phyloP scores from a whole-genome alignment of 2,329 filamentous ascomycete species.

The Aspergillus amoenus region DNA sequence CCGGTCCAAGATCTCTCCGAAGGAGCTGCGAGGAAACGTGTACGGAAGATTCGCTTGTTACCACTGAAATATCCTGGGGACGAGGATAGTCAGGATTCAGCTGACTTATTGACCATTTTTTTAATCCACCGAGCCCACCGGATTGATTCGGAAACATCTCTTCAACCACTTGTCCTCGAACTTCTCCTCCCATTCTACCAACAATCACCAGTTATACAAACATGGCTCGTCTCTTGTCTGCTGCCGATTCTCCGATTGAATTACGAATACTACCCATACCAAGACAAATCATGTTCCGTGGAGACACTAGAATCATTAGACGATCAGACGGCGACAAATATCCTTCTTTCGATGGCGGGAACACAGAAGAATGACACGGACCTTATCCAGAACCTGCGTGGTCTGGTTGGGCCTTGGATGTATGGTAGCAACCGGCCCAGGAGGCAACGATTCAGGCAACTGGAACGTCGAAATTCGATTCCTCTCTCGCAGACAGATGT shows the following conservation, averaged over 20 bases:
- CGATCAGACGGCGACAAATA: slow-evolving; percentile 52
- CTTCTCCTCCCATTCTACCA: slow-evolving; percentile 60
- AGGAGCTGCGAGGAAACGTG: slow-evolving; percentile 51
- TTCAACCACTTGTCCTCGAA: slow-evolving; percentile 55
- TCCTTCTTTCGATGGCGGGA: slow-evolving; percentile 50
- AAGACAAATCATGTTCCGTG: slow-evolving; percentile 46
- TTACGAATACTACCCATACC: slow-evolving; percentile 62
- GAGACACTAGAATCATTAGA: slow-evolving; percentile 54
- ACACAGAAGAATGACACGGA: slow-evolving; percentile 36
- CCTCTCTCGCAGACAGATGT: slow-evolving; percentile 22
- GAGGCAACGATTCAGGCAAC: slow-evolving; percentile 48
- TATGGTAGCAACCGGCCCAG: slow-evolving; percentile 58
- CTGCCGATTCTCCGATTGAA: slow-evolving; percentile 60
- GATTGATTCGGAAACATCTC: slow-evolving; percentile 59
- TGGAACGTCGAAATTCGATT: slow-evolving; percentile 28
- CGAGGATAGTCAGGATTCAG: slow-evolving; percentile 41
- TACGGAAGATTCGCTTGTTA: slow-evolving; percentile 52
- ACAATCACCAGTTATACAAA: slow-evolving; percentile 52
- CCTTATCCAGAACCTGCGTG: slow-evolving; percentile 55
- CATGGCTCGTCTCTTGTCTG: slow-evolving; percentile 61
- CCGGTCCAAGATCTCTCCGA: slow-evolving; percentile 50
- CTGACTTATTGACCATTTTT: slow-evolving; percentile 55
- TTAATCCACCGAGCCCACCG: slow-evolving; percentile 60
- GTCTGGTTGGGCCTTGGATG: slow-evolving; percentile 63
- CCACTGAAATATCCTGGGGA: slow-evolving; percentile 49